Base-by-base conservation (phyloP, 2,329 filamentous ascomycete genomes). In the Pseudogymnoascus sp. region DNA sequence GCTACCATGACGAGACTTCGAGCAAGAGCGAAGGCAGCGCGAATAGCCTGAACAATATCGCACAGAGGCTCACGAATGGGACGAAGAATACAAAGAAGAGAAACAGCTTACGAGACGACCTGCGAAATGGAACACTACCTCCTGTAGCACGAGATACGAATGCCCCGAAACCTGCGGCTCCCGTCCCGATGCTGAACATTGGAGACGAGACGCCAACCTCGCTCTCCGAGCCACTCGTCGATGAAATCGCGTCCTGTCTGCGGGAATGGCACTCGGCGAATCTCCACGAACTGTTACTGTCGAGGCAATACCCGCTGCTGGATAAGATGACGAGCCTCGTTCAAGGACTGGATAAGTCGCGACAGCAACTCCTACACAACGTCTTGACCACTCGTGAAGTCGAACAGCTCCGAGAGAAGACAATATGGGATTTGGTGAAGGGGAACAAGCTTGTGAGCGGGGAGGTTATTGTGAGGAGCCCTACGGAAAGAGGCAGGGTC, bases 241-340 rank as follows among this genome's bases (percentile, higher is more conserved):
- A 99, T 75, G 94, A 99, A 74, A 97, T 99, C 69, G 92, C 94
- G 12, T 97, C 92, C 3, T 99, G 94, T 73, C 77, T 99, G 65
- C 86, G 94, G 68, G 94, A 99, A 81, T 99, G 94, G 95, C 93
- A 99, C 76, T 96, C 94, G 18, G 96, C 92, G 15, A 95, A 97
- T 72, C 81, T 99, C 13, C 95, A 99, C 76, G 91, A 96, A 72
- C 80, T 97, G 25, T 82, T 99, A 1, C 82, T 99, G 7, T 86
- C 86, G 18, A 84, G 91, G 64, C 86, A 92, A 72, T 99, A 99
- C 75, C 78, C 82, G 59, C 83, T 87, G 61, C 79, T 99, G 61
- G 91, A 96, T 69, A 86, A 88, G 65, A 86, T 97, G 72, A 89
- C 91, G 1, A 82, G 83, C 62, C 81, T 97, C 61, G 89, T 97